Evolutionary conservation across 129 eudicot genomes (phyloP), one percentile per base, ranked within the genome.

Genomic region (Flaveria brownii): DNA sequence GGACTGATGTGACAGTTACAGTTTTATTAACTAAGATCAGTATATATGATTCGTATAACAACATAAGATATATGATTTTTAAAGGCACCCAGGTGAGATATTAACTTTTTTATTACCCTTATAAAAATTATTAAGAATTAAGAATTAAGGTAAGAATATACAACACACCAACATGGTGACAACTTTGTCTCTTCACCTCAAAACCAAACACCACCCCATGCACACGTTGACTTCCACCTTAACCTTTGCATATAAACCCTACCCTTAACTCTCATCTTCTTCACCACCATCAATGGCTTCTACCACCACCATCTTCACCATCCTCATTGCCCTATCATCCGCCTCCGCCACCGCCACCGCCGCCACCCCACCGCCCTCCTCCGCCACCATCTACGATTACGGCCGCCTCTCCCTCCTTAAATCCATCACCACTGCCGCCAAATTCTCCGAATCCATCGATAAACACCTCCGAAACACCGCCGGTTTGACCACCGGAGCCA

Each of bases 341-440:
- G 33, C 54, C 62, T 17, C 78, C 42, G 1, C 46, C 63, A 17
- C 72, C 69, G 46, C 5, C 18, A 20, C 56, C 54, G 14, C 22
- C 51, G 64, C 30, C 16, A 9, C 76, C 51, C 77, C 78, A 0
- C 60, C 83, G 55, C 41, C 20, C 17, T 51, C 56, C n/a, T 18
- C 84, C 39, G 66, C 83, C 56, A 64, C 51, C 47, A 15, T 82
- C 52, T 65, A 86, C 20, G 81, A 86, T 64, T 72, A 74, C 67
- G 86, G 86, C 30, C 85, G 87, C 16, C 50, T 78, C 52, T 71
- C 84, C 65, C 42, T 89, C 54, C 85, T 71, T 33, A 74, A 74
- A 55, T 86, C 95, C 17, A 52, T 89, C 50, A 7, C 78, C 9
- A 45, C 77, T 2, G 74, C 95, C 12, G 46, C 71, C 2, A 36